Base-by-base conservation (phyloP, 1,139 yeast genomes). In the Blastobotrys malaysiensis region DNA sequence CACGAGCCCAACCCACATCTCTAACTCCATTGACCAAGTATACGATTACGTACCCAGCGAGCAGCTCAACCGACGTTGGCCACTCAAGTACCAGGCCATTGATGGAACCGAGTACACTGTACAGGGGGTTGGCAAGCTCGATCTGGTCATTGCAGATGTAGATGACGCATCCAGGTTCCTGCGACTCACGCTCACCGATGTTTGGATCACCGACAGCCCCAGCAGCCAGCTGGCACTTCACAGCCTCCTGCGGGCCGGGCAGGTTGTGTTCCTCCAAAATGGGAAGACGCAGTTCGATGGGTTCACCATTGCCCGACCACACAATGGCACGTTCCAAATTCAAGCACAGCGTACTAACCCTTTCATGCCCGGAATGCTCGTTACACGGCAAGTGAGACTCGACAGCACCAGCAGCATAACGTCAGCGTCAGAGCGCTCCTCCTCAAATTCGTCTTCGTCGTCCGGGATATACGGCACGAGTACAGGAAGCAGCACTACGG, bases 81-180 rank as follows among this genome's bases (percentile, higher is more conserved):
- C 45, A 5, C 26, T 45, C 26, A 19, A 20, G 7, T 45, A 11
- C 46, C 20, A 39, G 11, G 18, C 13, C 14, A 19, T 31, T 11
- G 50, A 31, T 20, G 31, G 24, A 2, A 31, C 18, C 1, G 45
- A 20, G 18, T 14, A 27, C 19, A 14, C 36, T 1, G 49, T 52
- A 1, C 24, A 45, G 14, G 51, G 51, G 9, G 39, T 52, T 7
- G 54, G 54, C 9, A 52, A 52, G 36, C 6, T 52, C 24, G 54
- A 52, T 7, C 19, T 48, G 7, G 7, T 52, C 24, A 27, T 52
- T 3, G 13, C 39, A 20, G 54, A 52, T 27, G 9, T 45, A 5
- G 48, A 52, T 4, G 45, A 45, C 46, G 18, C 27, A 5, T 11
- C 45, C 9, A 9, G 39, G 18, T 48, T 52, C 22, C 49, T 51